These are phyloP conservation scores for Trichoderma guizhouense DNA, from an alignment of 2,329 filamentous ascomycete species.

Conservation along the genomic window DNA sequence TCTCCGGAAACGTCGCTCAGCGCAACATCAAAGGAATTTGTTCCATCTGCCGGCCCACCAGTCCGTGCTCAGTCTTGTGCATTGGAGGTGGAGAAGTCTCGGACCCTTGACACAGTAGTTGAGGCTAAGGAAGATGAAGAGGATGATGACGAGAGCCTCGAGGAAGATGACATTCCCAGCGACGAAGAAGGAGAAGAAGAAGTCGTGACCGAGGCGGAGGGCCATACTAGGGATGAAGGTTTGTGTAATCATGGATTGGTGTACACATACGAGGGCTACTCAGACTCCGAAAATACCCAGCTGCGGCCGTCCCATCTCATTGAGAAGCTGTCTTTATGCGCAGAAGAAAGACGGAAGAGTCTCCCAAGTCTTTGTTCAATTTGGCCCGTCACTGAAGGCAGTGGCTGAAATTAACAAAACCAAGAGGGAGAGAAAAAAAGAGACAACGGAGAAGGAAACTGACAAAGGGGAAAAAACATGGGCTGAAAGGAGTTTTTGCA, in stretches of 20 bases:
- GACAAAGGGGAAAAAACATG: neutral
- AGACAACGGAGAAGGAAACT: neutral
- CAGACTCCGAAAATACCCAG: neutral
- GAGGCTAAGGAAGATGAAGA: conserved; percentile 21
- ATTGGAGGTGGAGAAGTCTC: neutral
- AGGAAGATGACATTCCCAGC: neutral
- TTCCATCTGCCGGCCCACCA: conserved; percentile 23
- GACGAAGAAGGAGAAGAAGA: conserved; percentile 8
- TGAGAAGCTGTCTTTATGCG: neutral
- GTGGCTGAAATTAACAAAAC: neutral
- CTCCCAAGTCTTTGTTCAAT: conserved; percentile 28
- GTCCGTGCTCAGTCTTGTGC: neutral
- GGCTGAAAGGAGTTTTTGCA: neutral
- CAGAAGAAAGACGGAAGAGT: conserved; percentile 27
- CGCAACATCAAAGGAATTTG: conserved; percentile 31
- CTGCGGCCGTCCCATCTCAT: neutral
- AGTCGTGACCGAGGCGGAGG: neutral
- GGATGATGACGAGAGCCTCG: neutral
- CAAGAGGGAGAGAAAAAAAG: neutral
- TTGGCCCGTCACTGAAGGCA: conserved; percentile 23
- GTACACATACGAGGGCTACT: neutral
- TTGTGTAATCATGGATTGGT: conserved; percentile 18
- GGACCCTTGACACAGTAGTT: conserved; percentile 26
- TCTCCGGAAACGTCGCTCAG: conserved; percentile 23
- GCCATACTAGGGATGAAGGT: neutral